Conservation (phyloP, 805 yeast species). For the Ogataea allantospora region DNA sequence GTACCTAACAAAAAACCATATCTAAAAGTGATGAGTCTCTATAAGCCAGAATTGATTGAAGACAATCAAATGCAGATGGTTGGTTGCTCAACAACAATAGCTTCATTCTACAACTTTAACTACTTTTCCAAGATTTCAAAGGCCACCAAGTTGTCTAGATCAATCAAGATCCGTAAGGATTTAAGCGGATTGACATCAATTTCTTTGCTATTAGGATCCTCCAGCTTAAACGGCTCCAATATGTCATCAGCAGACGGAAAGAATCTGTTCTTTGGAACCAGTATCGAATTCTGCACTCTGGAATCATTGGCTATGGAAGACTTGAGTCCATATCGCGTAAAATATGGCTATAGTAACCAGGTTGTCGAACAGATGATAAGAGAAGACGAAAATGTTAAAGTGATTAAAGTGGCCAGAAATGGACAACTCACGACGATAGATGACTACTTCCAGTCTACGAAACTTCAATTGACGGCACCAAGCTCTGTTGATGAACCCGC, state of each 20-base stretch:
- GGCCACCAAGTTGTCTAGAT: slow-evolving; percentile 49
- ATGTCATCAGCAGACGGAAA: slow-evolving; percentile 15
- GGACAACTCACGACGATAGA: slow-evolving; percentile 32
- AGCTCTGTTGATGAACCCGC: slow-evolving; percentile 4
- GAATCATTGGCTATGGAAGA: slow-evolving; percentile 29
- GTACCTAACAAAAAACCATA: slow-evolving; percentile 63
- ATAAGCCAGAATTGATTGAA: slow-evolving; percentile 23
- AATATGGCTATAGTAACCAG: slow-evolving; percentile 28
- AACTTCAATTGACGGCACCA: slow-evolving; percentile 1
- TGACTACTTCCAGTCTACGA: slow-evolving; percentile 24
- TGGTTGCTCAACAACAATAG: slow-evolving; percentile 30
- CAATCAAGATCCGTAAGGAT: slow-evolving; percentile 57
- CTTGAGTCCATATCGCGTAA: slow-evolving; percentile 1
- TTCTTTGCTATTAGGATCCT: slow-evolving; percentile 25
- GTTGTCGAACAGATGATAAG: slow-evolving; percentile 31
- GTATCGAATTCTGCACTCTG: slow-evolving; percentile 32
- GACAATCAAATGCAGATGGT: slow-evolving; percentile 10
- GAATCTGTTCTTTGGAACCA: slow-evolving; percentile 26
- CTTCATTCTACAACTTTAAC: slow-evolving; percentile 50
- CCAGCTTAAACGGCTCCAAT: slow-evolving; percentile 7
- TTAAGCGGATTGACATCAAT: slow-evolving; percentile 40
- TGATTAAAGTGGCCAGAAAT: slow-evolving; percentile 26
- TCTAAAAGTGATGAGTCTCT: slow-evolving; percentile 57
- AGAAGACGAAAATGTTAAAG: slow-evolving; percentile 34
- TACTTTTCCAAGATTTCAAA: slow-evolving; percentile 47